A percentile compares a stretch with the other conserved stretches of the same genome.
phyloP scores from a whole-genome alignment of 2,329 filamentous ascomycete species.

The Cladosporium sp. region DNA sequence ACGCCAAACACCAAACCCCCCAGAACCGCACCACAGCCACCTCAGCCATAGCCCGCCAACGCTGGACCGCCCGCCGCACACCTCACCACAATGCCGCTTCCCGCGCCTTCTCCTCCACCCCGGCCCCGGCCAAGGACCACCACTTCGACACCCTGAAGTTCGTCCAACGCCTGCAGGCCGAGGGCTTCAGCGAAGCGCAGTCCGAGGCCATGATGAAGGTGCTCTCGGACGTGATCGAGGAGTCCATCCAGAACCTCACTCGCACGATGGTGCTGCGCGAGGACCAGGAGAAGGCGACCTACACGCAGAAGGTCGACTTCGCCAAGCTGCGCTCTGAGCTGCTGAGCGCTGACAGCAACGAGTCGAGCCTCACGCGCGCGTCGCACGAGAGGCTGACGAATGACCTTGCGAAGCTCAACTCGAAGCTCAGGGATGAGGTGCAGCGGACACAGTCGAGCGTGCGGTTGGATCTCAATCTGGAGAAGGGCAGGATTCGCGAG shows the following conservation, averaged over 20 bases:
- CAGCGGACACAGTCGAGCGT: conserved; percentile 90
- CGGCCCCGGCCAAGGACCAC: conserved; percentile 63
- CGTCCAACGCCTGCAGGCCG: conserved; percentile 78
- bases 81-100: conserved; percentile 3
- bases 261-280: conserved; percentile 97
- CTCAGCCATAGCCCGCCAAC: conserved; percentile 11
- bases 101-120: conserved; percentile 61
- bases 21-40: conserved; percentile 5
- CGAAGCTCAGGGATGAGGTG: conserved; percentile 84
- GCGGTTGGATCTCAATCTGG: conserved; percentile 84
- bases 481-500: conserved; percentile 93
- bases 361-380: conserved; percentile 78
- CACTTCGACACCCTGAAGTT: conserved; percentile 99
- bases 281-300: conserved; percentile 73
- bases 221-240: conserved; percentile 91
- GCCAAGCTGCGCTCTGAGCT: conserved; percentile 94
- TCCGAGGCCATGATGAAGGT: conserved; percentile 98
- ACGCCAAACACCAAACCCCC: conserved; percentile 1
- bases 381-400: conserved; percentile 90
- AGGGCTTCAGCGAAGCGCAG: conserved; percentile 94
- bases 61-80: conserved; percentile 11
- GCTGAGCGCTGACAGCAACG: conserved; percentile 82
- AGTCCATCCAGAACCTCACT: conserved; percentile 95
- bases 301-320: conserved; percentile 91
- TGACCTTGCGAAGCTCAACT: conserved; percentile 89